Conservation (phyloP, 2,329 filamentous ascomycete genomes). For the Exophiala dermatitidis region DNA sequence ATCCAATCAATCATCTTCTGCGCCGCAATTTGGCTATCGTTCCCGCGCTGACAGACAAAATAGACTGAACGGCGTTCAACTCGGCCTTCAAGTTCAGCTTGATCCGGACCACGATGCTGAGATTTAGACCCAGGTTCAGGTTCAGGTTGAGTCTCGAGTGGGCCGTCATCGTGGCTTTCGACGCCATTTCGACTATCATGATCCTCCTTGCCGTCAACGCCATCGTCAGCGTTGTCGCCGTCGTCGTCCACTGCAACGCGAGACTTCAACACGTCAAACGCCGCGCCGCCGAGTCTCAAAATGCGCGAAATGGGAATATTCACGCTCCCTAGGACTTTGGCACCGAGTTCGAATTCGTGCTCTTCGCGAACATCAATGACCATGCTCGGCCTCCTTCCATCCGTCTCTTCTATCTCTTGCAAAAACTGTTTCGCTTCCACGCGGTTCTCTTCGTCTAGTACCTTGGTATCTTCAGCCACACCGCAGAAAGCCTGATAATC, state of each 20-base stretch:
- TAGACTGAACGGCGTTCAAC: constrained; percentile 29
- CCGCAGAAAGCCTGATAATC: constrained; percentile 89
- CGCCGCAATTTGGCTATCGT: constrained; percentile 44
- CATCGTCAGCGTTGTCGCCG: no score
- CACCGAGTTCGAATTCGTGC: constrained; percentile 73
- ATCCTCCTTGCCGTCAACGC: no score
- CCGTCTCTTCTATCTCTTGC: background rate
- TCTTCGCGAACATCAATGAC: constrained; percentile 78
- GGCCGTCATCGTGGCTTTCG: no score
- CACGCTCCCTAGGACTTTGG: constrained; percentile 62
- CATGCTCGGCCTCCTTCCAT: constrained; percentile 21
- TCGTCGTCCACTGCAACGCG: background rate
- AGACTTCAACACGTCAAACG: constrained; percentile 12
- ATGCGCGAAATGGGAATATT: constrained; percentile 47
- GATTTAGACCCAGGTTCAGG: no score
- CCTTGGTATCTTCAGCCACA: constrained; percentile 45
- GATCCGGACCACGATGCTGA: no score
- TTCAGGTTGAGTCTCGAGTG: no score
- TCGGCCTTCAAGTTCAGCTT: background rate
- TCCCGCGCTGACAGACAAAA: constrained; percentile 44
- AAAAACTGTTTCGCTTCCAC: constrained; percentile 59
- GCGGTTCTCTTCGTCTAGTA: constrained; percentile 59
- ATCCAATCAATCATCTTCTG: constrained; percentile 35
- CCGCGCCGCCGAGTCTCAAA: constrained; percentile 25
- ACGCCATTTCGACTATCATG: no score